phyloP scores from a whole-genome alignment of 805 yeast species.

The Yarrowia sp. region DNA sequence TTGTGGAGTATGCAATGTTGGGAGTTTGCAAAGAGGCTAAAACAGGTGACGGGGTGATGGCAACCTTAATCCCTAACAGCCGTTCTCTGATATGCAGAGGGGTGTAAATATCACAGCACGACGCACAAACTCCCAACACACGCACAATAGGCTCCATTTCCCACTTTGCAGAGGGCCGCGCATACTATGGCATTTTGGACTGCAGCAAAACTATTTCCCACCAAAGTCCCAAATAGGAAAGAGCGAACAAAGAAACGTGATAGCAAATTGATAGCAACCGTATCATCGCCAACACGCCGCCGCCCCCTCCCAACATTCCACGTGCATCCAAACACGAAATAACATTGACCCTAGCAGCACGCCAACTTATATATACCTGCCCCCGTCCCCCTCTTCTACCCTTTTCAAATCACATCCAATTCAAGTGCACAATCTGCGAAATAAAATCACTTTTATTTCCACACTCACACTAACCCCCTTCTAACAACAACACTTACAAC shows the following conservation, averaged over 20 bases:
- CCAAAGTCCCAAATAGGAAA: constrained; percentile 26
- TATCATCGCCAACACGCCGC: not conserved
- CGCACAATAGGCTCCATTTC: constrained; percentile 25
- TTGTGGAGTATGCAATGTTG: not conserved
- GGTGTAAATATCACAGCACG: constrained; percentile 5
- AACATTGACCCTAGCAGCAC: not conserved
- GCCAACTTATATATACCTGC: constrained; percentile 19
- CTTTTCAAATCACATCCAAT: constrained; percentile 32
- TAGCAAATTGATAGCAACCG: constrained; percentile 15
- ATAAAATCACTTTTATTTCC: constrained; percentile 26
- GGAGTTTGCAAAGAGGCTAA: not conserved
- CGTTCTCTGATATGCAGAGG: constrained; percentile 21
- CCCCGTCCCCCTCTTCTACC: constrained; percentile 26
- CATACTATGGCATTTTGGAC: constrained; percentile 6
- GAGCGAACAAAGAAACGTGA: constrained; percentile 5
- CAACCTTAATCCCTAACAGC: constrained; percentile 17
- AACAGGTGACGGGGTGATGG: not conserved
- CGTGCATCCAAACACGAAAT: constrained; percentile 5
- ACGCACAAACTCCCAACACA: constrained; percentile 26
- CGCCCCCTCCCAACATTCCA: constrained; percentile 6
- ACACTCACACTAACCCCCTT: not conserved
- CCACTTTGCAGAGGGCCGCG: not conserved
- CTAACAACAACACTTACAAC: constrained; percentile 10
- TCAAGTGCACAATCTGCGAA: constrained; percentile 27
- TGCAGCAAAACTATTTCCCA: constrained; percentile 17